phyloP scores from a whole-genome alignment of 2,329 filamentous ascomycete genomes.

The Erysiphe neolycopersici region DNA sequence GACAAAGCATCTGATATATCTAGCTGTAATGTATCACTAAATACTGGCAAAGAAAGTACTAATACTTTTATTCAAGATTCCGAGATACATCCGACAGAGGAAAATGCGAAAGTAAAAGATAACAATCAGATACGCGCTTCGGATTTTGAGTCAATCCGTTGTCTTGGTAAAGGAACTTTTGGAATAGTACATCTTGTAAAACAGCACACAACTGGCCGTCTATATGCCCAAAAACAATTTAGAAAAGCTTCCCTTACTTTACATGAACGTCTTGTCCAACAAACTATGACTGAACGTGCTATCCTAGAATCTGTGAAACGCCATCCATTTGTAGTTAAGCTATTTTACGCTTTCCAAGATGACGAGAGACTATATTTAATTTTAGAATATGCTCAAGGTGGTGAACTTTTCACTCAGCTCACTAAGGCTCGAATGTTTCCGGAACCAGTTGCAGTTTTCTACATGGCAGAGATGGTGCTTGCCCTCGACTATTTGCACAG shows the following conservation, averaged over 20 bases:
- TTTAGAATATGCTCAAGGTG: constrained; percentile 88
- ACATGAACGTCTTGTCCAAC: constrained; percentile 85
- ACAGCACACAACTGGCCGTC: constrained; percentile 59
- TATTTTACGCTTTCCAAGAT: constrained; percentile 96
- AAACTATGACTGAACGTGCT: constrained; percentile 87
- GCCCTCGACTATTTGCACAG: constrained; percentile 83
- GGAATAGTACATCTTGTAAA: constrained; percentile 87
- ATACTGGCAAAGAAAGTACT: constrained; percentile 20
- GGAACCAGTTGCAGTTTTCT: constrained; percentile 73
- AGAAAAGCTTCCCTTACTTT: constrained; percentile 89
- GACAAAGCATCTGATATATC: constrained; percentile 36
- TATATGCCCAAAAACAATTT: constrained; percentile 97
- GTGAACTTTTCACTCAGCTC: constrained; percentile 89
- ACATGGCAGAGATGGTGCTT: constrained; percentile 95
- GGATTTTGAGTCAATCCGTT: constrained; percentile 76
- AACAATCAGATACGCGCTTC: constrained; percentile 65
- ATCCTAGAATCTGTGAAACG: constrained; percentile 91
- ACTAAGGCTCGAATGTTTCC: constrained; percentile 86
- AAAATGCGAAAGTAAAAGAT: constrained; percentile 2
- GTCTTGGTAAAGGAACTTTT: constrained; percentile 87
- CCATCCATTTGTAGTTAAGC: constrained; percentile 91
- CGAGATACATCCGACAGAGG: constrained; percentile 15
- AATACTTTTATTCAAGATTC: background rate
- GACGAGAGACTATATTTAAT: constrained; percentile 94
- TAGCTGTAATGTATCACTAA: constrained; percentile 42